These are phyloP conservation scores for Lentinula boryana DNA, from an alignment of 768 basidiomycete genomes.

Conservation along the genomic window DNA sequence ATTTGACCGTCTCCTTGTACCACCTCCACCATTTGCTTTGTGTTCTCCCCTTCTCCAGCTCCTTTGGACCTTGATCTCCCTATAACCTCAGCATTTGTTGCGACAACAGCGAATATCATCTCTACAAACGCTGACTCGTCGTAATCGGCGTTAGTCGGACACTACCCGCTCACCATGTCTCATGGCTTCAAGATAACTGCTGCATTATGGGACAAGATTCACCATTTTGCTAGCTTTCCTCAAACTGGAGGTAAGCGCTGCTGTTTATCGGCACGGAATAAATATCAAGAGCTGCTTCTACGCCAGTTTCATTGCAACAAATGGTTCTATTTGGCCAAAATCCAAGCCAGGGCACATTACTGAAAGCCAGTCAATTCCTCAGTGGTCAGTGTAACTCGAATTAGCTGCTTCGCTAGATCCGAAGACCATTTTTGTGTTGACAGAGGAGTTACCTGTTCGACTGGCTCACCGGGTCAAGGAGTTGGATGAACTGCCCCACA, in stretches of 20 bases:
- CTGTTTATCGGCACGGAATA: background rate
- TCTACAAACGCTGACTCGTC: background rate
- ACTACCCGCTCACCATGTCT: conserved; percentile 31
- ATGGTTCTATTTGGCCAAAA: conserved; percentile 98
- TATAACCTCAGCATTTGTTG: background rate
- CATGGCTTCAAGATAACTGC: conserved; percentile 69
- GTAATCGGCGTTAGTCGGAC: background rate
- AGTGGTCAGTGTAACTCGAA: conserved; percentile 39
- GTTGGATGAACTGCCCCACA: conserved; percentile 89
- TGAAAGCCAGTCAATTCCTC: conserved; percentile 90
- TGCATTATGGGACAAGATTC: conserved; percentile 83
- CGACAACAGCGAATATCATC: background rate
- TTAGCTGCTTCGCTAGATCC: background rate
- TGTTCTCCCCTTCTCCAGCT: background rate
- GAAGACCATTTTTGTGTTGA: background rate
- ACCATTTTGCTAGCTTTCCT: conserved; percentile 87
- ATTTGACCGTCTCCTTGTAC: background rate
- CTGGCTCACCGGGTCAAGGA: conserved; percentile 96
- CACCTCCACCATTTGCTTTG: background rate
- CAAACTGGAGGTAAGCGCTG: conserved; percentile 75
- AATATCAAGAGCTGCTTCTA: conserved; percentile 18
- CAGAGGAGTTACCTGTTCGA: conserved; percentile 92
- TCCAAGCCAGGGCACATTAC: conserved; percentile 87
- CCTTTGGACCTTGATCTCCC: background rate
- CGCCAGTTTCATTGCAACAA: conserved; percentile 81